Evolutionary conservation across 768 basidiomycete genomes (phyloP).

Genomic region (Hygrophoropsis aurantiaca): DNA sequence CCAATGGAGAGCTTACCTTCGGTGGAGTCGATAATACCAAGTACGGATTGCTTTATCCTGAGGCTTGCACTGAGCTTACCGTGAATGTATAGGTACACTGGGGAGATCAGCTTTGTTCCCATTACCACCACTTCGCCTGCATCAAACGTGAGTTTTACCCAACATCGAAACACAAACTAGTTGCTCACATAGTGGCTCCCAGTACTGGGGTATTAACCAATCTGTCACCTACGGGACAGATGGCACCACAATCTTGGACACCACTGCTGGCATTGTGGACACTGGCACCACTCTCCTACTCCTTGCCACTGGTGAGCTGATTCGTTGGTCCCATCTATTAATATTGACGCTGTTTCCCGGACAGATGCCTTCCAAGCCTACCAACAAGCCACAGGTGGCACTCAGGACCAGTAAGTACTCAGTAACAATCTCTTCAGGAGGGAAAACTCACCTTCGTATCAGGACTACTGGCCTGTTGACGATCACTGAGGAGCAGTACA

Average conservation of each 20-base stretch:
- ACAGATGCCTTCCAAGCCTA: conserved; percentile 58
- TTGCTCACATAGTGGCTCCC: neutral
- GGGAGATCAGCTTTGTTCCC: conserved; percentile 36
- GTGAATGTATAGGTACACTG: conserved; percentile 24
- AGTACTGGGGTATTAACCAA: conserved; percentile 51
- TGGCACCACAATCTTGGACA: conserved; percentile 30
- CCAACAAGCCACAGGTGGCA: conserved; percentile 52
- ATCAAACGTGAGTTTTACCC: conserved; percentile 19
- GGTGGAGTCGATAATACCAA: conserved; percentile 50
- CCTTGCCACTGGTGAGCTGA: conserved; percentile 40
- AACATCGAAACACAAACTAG: neutral
- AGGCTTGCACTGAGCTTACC: neutral
- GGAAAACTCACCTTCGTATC: neutral
- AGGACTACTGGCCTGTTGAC: conserved; percentile 58
- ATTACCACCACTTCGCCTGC: conserved; percentile 49
- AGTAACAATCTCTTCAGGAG: neutral
- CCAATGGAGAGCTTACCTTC: conserved; percentile 58
- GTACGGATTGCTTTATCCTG: conserved; percentile 18
- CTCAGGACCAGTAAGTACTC: conserved; percentile 43
- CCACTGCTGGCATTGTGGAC: conserved; percentile 50
- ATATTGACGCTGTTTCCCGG: neutral
- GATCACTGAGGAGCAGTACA: conserved; percentile 48
- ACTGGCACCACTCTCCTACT: conserved; percentile 55
- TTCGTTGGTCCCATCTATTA: neutral
- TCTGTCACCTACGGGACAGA: conserved; percentile 34